Conservation (phyloP, 768 basidiomycete species). For the Pleurotus giganteus region DNA sequence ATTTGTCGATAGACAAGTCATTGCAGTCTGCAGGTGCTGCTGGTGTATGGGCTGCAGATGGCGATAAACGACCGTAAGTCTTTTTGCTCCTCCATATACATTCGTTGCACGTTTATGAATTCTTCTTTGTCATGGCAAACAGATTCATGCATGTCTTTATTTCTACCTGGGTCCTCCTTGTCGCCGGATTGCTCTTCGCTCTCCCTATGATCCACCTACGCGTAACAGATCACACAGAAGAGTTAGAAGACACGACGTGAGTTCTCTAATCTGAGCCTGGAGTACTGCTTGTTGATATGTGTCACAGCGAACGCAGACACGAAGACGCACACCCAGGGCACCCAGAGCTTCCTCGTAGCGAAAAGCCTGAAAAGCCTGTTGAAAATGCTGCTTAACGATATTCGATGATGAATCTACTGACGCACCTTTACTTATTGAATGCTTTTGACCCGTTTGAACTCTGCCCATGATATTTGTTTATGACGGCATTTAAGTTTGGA, state of each 20-base stretch:
- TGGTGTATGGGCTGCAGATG: constrained; percentile 71
- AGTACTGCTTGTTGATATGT: too few species aligned
- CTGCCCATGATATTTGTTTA: too few species aligned
- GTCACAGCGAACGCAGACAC: too few species aligned
- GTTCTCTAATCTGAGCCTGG: too few species aligned
- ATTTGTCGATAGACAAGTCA: constrained; percentile 51
- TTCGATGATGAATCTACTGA: too few species aligned
- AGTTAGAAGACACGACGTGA: background rate
- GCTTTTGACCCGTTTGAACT: too few species aligned
- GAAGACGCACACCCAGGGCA: too few species aligned
- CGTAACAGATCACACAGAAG: constrained; percentile 52
- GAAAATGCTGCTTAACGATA: too few species aligned
- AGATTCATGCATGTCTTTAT: constrained; percentile 71
- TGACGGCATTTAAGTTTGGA: too few species aligned
- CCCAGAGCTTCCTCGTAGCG: too few species aligned
- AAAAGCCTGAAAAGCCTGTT: too few species aligned
- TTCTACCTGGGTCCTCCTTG: constrained; percentile 73
- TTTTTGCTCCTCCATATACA: background rate
- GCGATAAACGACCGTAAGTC: constrained; percentile 55
- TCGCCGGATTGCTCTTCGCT: constrained; percentile 61
- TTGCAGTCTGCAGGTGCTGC: constrained; percentile 76
- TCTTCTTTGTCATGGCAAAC: background rate
- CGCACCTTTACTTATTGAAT: too few species aligned
- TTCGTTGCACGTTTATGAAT: background rate
- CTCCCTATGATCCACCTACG: constrained; percentile 74